Base-by-base conservation (phyloP, 2,329 filamentous ascomycete species). In the Calonectria montana region DNA sequence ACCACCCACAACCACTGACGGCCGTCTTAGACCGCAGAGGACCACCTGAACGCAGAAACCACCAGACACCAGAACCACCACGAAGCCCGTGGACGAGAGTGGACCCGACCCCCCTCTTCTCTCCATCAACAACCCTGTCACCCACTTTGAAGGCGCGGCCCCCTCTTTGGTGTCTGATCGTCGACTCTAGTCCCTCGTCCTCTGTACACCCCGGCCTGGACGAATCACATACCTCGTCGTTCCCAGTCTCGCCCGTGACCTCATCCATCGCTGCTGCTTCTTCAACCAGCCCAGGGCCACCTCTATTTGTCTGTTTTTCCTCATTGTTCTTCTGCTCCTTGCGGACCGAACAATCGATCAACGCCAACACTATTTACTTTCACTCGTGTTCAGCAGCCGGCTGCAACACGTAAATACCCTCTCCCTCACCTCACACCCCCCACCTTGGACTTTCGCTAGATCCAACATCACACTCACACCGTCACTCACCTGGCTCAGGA, bases 301-400 rank as follows among this genome's bases (percentile, higher is more conserved):
- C 65, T 76, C 65, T 75, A 23, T 53, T 39, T 72, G 59, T 43
- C 45, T 69, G 67, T 73, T 72, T 72, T 79, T 72, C 71, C 69
- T 70, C 74, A 76, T 79, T 76, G 77, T 78, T 77, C 75, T 37
- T 71, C 72, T 76, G 77, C 73, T 79, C 76, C 75, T 71, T 63
- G 76, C 73, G 75, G 75, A 79, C 77, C 74, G 76, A 76, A 78
- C 77, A 79, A 75, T 74, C 75, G 75, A 73, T 71, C 67, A 76
- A 70, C 65, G 70, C 69, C 76, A 77, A 66, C 70, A 79, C 59
- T 65, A 69, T 65, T 45, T 61, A 73, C 73, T 74, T 76, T 77
- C 67, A 59, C 68, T 78, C 70, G 77, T 78, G 77, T 74, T 79
- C 77, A 79, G 77, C 76, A 79, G 77, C 77, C 75, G 77, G 77